phyloP scores from a whole-genome alignment of 2,329 filamentous ascomycete species.

The Apiospora pterosperma region DNA sequence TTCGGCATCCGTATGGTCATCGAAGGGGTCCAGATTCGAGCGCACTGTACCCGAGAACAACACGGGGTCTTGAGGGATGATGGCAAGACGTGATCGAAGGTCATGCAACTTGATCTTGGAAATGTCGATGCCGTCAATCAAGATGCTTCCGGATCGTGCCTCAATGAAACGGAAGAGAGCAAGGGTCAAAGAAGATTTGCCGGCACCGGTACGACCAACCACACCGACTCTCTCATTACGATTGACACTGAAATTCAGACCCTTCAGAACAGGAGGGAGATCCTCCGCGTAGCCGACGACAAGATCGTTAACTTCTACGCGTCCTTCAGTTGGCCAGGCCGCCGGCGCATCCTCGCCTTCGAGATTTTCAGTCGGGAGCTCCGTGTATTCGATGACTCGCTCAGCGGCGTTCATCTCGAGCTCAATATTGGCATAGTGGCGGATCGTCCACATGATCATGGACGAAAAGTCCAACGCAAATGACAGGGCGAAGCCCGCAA shows the following conservation, averaged over 20 bases:
- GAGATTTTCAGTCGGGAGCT: slow-evolving; percentile 64
- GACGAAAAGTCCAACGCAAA: slow-evolving; percentile 69
- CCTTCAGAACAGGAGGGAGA: slow-evolving; percentile 67
- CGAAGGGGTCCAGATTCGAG: slow-evolving; percentile 74
- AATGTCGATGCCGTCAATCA: slow-evolving; percentile 73
- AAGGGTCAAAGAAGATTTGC: slow-evolving; percentile 73
- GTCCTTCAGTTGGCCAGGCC: slow-evolving; percentile 72
- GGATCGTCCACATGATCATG: slow-evolving; percentile 58
- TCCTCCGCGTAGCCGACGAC: slow-evolving; percentile 70
- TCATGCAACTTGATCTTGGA: slow-evolving; percentile 67
- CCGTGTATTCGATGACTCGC: slow-evolving; percentile 71
- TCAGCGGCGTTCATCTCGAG: slow-evolving; percentile 78
- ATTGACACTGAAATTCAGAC: slow-evolving; percentile 63
- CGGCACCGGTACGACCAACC: slow-evolving; percentile 73
- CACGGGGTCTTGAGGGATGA: slow-evolving; percentile 78
- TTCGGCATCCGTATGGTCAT: slow-evolving; percentile 64
- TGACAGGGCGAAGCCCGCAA: slow-evolving; percentile 72
- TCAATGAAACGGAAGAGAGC: slow-evolving; percentile 78
- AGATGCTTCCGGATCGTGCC: slow-evolving; percentile 60
- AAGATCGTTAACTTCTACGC: slow-evolving; percentile 69
- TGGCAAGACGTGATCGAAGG: slow-evolving; percentile 70
- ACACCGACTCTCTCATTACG: slow-evolving; percentile 71
- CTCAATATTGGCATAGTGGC: slow-evolving; percentile 68
- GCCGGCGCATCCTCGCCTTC: slow-evolving; percentile 60
- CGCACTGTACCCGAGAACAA: slow-evolving; percentile 77